Percentiles rank a stretch among this genome's conserved stretches.
phyloP scores from a whole-genome alignment of 108 stramenopile species.

The Cyclostephanos tholiformis region DNA sequence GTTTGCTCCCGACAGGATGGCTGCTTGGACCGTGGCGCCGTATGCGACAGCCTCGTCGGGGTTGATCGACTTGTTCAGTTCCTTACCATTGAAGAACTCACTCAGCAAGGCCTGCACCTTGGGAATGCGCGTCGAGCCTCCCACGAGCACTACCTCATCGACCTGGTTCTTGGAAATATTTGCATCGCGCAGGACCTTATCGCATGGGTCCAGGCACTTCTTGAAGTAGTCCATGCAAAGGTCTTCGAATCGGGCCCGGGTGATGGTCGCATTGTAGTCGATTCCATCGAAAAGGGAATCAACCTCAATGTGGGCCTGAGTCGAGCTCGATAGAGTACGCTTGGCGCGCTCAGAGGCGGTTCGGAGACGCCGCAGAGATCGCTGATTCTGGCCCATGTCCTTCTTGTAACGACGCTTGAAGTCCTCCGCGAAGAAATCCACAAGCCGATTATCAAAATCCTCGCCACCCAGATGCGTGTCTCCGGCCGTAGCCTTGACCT shows the following conservation, averaged over 20 bases:
- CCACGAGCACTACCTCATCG: slow-evolving; percentile 96
- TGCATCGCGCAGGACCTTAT: slow-evolving; percentile 97
- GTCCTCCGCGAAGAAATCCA: slow-evolving; percentile 94
- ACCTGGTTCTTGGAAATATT: slow-evolving; percentile 96
- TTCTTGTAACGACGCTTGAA: slow-evolving; percentile 94
- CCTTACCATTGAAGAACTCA: slow-evolving; percentile 99
- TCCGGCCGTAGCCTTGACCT: slow-evolving; percentile 99
- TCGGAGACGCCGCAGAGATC: slow-evolving; percentile 98
- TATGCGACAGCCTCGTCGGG: slow-evolving; percentile 97
- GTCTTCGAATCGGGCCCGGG: slow-evolving; percentile 96
- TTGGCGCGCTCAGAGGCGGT: slow-evolving; percentile 99
- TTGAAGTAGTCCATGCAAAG: slow-evolving; percentile 99
- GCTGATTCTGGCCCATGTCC: slow-evolving; percentile 92
- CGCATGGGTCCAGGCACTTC: slow-evolving; percentile 98
- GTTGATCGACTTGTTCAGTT: slow-evolving; percentile 97
- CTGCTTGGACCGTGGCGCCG: slow-evolving; percentile 95
- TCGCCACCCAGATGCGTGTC: slow-evolving; percentile 99
- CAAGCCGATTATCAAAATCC: slow-evolving; percentile 99
- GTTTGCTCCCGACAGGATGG: slow-evolving; percentile 92
- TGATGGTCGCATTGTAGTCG: slow-evolving; percentile 99
- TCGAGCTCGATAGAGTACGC: slow-evolving; percentile 98
- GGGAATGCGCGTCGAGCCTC: slow-evolving; percentile 98
- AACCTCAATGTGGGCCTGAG: slow-evolving; percentile 99
- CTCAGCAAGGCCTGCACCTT: slow-evolving; percentile 94
- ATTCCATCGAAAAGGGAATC: slow-evolving; percentile 99